phyloP scores from a whole-genome alignment of 1,139 yeast genomes.

The Candida sp. region DNA sequence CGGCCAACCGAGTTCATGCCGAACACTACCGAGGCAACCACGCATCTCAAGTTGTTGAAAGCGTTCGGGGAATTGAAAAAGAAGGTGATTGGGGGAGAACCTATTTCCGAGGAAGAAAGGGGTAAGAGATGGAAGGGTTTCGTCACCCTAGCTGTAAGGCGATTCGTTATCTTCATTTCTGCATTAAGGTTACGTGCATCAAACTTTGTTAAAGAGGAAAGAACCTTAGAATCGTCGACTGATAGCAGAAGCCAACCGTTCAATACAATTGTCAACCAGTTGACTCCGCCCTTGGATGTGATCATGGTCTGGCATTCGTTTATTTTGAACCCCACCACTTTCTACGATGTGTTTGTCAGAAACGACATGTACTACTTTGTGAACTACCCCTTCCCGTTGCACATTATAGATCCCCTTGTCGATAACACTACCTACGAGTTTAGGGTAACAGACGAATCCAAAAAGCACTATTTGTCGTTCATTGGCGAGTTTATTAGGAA shows the following conservation, averaged over 20 bases:
- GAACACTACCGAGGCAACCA: slow-evolving; percentile 13
- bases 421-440: slow-evolving; percentile 23
- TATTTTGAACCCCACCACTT: slow-evolving; percentile 19
- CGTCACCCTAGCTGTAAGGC: slow-evolving; percentile 30
- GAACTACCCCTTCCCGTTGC: slow-evolving; percentile 29
- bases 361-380: slow-evolving; percentile 24
- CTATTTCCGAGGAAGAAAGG: slow-evolving; percentile 8
- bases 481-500: background rate
- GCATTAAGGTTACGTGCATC: slow-evolving; percentile 15
- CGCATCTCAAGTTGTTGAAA: slow-evolving; percentile 35
- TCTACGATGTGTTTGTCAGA: slow-evolving; percentile 30
- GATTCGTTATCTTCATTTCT: slow-evolving; percentile 32
- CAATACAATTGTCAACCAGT: background rate
- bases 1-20: slow-evolving; percentile 2
- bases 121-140: slow-evolving; percentile 34
- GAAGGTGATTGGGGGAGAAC: slow-evolving; percentile 1
- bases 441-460: slow-evolving; percentile 13
- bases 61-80: slow-evolving; percentile 20
- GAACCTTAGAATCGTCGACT: background rate
- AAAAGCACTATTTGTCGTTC: background rate
- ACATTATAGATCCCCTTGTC: slow-evolving; percentile 21
- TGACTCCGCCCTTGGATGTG: slow-evolving; percentile 38
- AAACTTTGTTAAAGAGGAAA: background rate
- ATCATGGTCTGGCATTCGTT: slow-evolving; percentile 44
- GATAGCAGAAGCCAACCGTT: background rate